These are phyloP conservation scores for Diatrype stigma DNA, from an alignment of 2,329 filamentous ascomycete species.

Conservation along the genomic window DNA sequence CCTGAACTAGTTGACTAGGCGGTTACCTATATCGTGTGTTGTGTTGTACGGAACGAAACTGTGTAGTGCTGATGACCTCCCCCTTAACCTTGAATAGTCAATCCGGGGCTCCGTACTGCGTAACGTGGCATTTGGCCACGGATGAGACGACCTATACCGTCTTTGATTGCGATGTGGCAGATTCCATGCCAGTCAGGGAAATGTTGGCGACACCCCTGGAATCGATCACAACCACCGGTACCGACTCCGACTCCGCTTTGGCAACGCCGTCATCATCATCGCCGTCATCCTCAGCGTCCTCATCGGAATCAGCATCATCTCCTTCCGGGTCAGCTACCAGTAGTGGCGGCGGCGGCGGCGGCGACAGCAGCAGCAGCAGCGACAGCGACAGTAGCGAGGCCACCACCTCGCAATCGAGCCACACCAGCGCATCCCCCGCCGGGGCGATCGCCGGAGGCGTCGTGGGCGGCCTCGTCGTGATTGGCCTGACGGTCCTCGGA, in stretches of 20 bases:
- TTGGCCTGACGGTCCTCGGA: constrained; percentile 8
- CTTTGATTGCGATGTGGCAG: constrained; percentile 13
- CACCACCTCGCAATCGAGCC: not conserved
- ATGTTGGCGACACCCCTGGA: constrained; percentile 10
- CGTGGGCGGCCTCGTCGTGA: constrained; percentile 11
- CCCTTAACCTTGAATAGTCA: constrained; percentile 1
- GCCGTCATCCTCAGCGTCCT: not conserved
- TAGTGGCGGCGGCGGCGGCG: not conserved
- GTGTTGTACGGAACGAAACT: not conserved
- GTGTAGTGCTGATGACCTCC: not conserved
- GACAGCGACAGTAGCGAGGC: not conserved
- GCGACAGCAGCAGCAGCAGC: not conserved
- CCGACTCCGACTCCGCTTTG: not conserved
- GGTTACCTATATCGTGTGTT: too few species aligned
- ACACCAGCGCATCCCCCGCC: not conserved
- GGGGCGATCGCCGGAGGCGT: constrained; percentile 14
- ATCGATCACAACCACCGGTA: not conserved
- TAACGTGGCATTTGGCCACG: constrained; percentile 12
- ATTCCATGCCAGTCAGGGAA: constrained; percentile 4
- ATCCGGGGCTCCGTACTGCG: constrained; percentile 10
- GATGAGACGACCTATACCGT: constrained; percentile 8
- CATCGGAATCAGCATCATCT: constrained; percentile 1
- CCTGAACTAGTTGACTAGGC: not conserved
- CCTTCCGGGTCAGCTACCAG: not conserved
- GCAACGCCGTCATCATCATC: constrained; percentile 3